Conservation (phyloP, 768 basidiomycete genomes). For the Cystofilobasidium capitatum region DNA sequence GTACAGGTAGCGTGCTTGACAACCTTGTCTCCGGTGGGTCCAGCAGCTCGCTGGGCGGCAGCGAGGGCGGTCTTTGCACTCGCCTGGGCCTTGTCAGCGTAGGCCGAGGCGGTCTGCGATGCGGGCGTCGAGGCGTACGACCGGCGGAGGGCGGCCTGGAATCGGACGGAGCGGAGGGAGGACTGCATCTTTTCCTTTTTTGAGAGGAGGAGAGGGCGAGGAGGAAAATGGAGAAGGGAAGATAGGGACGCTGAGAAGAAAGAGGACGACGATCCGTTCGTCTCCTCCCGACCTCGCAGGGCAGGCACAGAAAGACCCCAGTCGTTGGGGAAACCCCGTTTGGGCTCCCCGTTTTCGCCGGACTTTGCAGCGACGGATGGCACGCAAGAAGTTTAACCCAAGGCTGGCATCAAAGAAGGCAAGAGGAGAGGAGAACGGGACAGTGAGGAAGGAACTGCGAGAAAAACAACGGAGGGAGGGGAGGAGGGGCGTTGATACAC, state of each 20-base stretch:
- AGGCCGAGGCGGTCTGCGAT: slow-evolving; percentile 44
- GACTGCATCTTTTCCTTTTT: no score
- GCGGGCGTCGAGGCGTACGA: slow-evolving; percentile 38
- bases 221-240: not conserved
- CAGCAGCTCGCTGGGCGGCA: slow-evolving; percentile 30
- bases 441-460: no score
- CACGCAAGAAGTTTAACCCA: no score
- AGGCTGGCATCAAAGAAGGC: no score
- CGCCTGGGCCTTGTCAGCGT: slow-evolving; percentile 30
- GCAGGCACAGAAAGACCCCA: no score
- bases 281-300: no score
- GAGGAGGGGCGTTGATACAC: not conserved
- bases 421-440: no score
- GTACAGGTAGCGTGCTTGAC: slow-evolving; percentile 44
- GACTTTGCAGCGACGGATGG: no score
- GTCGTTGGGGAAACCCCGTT: no score
- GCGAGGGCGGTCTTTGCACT: slow-evolving; percentile 30
- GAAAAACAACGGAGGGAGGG: not conserved
- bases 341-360: no score
- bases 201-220: slow-evolving; percentile 14
- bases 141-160: slow-evolving; percentile 23
- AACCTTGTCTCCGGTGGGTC: slow-evolving; percentile 38
- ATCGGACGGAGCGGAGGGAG: slow-evolving; percentile 19
- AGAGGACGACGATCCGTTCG: no score
- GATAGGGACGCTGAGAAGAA: no score